phyloP scores from a whole-genome alignment of 208 protist species.

The Acanthamoeba triangularis region DNA sequence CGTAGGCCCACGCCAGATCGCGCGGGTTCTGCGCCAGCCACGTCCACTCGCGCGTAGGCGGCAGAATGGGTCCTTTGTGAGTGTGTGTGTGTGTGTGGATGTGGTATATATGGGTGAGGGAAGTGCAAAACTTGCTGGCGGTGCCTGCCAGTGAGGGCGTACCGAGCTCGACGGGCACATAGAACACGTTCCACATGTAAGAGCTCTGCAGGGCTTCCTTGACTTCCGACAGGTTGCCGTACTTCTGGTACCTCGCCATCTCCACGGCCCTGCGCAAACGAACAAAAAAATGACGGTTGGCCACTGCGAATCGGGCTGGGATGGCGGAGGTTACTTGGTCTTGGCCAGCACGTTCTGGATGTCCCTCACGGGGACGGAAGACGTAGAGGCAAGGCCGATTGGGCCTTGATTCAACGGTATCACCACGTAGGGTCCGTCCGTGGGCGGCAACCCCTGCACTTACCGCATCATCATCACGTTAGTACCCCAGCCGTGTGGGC shows the following conservation, averaged over 20 bases:
- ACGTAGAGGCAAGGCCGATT: not conserved
- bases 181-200: not conserved
- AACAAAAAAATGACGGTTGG: no score
- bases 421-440: not conserved
- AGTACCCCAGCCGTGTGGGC: not conserved
- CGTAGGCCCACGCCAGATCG: not conserved
- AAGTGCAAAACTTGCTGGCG: no score
- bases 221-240: not conserved
- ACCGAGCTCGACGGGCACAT: not conserved
- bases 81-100: no score
- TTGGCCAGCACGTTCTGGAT: not conserved
- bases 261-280: not conserved
- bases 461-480: no score
- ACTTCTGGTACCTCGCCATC: not conserved
- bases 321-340: not conserved
- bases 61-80: not conserved
- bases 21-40: not conserved
- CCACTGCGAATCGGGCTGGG: no score
- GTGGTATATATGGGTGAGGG: no score
- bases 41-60: not conserved
- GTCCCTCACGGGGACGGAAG: not conserved
- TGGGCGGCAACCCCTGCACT: not conserved
- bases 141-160: not conserved
- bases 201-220: slow-evolving; percentile 1
- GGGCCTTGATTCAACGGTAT: not conserved